Evolutionary conservation across 2,329 filamentous ascomycete species (phyloP).

Genomic region (Mycosphaerella sp.): DNA sequence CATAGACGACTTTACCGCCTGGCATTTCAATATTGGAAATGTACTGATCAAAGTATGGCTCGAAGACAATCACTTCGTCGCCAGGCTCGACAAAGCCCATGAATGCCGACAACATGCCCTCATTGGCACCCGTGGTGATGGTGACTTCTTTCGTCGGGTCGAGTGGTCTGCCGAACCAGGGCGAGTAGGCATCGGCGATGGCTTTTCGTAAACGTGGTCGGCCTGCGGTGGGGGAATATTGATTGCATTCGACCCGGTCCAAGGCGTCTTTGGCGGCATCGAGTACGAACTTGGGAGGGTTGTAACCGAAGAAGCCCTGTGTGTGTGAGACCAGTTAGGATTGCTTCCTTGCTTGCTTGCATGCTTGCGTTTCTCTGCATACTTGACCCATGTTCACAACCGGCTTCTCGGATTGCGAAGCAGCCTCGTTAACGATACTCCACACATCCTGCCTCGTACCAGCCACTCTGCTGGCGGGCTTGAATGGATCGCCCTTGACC

Average conservation of each 20-base stretch:
- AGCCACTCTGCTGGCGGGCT: slow-evolving; percentile 50
- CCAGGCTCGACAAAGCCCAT: slow-evolving; percentile 95
- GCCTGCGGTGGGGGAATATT: slow-evolving; percentile 95
- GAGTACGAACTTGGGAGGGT: slow-evolving; percentile 83
- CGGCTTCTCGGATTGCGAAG: slow-evolving; percentile 56
- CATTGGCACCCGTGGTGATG: slow-evolving; percentile 87
- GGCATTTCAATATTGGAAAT: slow-evolving; percentile 99
- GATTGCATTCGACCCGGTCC: slow-evolving; percentile 91
- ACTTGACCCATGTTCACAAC: slow-evolving; percentile 62
- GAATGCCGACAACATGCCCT: slow-evolving; percentile 93
- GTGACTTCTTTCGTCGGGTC: slow-evolving; percentile 90
- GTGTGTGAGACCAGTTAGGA: no score
- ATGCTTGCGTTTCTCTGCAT: not conserved
- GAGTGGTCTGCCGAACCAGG: slow-evolving; percentile 73
- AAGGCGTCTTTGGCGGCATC: slow-evolving; percentile 86
- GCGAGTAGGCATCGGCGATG: slow-evolving; percentile 85
- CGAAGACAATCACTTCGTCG: slow-evolving; percentile 96
- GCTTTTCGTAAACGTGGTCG: slow-evolving; percentile 87
- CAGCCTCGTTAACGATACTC: slow-evolving; percentile 62
- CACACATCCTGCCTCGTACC: slow-evolving; percentile 54
- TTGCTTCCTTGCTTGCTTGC: not conserved
- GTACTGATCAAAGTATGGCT: slow-evolving; percentile 99
- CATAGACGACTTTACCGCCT: slow-evolving; percentile 88
- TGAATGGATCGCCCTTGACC: slow-evolving; percentile 37
- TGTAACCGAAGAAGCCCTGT: slow-evolving; percentile 77